Base-by-base conservation (phyloP, 768 basidiomycete species). In the Hygrocybe punicea region DNA sequence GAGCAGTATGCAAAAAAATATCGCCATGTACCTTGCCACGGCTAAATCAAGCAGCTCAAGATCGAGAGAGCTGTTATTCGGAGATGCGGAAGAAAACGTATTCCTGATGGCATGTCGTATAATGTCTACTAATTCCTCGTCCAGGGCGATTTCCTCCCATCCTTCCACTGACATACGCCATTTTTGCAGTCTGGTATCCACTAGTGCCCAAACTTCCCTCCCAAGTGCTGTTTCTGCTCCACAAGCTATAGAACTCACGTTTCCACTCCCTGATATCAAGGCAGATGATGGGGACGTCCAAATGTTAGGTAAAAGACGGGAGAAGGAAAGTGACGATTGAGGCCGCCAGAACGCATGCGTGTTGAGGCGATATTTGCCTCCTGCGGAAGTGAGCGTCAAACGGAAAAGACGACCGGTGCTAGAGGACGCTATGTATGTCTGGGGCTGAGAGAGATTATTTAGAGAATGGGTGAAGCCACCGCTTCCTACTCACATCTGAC, bases 21-120 rank as follows among this genome's bases (percentile, higher is more conserved):
- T 59, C 78, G 53, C 57, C 23, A 47, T 13, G 23, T 47, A 86
- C 87, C 75, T 75, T 53, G 84, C 82, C 16, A 87, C 67, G 6
- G 81, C 81, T 34, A 91, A 62, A 73, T 92, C 90, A 46, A 91
- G 72, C 39, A 91, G 69, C 65, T 93, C 91, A 3, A 93, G 71
- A 61, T 91, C 89, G 40, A 89, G 71, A 56, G 78, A 76, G 6
- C 74, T 68, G 60, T 81, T 75, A 33, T 78, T 73, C 9, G 64
- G 55, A 23, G 76, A 74, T 9, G 73, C 71, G 19, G 60, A 63
- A 1, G 69, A 65, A 54, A 81, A 76, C 0, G 72, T 72, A 34
- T 74, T 70, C 39, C 79, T 69, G 19, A 90, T 69, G 17, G 80
- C 81, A 1, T 73, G 65, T 6, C 76, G 73, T 9, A 86, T 71